Evolutionary conservation across 106 monocot genomes (phyloP).

Genomic region (Agapanthus africanus): DNA sequence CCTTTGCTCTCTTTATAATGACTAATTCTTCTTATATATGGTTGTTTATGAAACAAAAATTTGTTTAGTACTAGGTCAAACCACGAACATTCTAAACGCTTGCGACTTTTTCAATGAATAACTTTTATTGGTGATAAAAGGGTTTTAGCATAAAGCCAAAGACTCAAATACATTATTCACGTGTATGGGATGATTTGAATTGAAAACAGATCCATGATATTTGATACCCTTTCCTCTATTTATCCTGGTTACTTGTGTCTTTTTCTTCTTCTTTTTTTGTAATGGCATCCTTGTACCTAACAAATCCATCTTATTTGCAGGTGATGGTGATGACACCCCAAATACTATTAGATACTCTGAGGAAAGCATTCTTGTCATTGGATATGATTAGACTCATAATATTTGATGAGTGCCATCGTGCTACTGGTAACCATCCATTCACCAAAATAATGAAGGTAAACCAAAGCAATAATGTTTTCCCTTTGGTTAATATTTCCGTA

Average conservation of each 20-base stretch:
- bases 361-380: slow-evolving; percentile 66
- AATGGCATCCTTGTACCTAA: background rate
- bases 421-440: slow-evolving; percentile 78
- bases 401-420: slow-evolving; percentile 90
- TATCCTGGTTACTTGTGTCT: background rate
- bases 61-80: too few relatives aligned
- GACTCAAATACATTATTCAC: too few relatives aligned
- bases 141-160: too few relatives aligned
- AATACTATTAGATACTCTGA: slow-evolving; percentile 69
- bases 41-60: too few relatives aligned
- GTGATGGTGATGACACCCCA: slow-evolving; percentile 95
- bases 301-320: slow-evolving; percentile 26
- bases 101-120: too few relatives aligned
- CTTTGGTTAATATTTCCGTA: background rate
- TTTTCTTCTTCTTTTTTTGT: background rate
- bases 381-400: slow-evolving; percentile 48
- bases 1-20: too few relatives aligned
- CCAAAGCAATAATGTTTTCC: background rate
- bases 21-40: too few relatives aligned
- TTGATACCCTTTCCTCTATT: too few relatives aligned
- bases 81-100: too few relatives aligned
- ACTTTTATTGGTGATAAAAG: too few relatives aligned
- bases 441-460: slow-evolving; percentile 82
- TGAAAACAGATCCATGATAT: too few relatives aligned
- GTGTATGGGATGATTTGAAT: too few relatives aligned